A percentile compares a stretch with the other conserved stretches of the same genome.
phyloP scores from a whole-genome alignment of 2,329 filamentous ascomycete species.

The Aureobasidium lini region DNA sequence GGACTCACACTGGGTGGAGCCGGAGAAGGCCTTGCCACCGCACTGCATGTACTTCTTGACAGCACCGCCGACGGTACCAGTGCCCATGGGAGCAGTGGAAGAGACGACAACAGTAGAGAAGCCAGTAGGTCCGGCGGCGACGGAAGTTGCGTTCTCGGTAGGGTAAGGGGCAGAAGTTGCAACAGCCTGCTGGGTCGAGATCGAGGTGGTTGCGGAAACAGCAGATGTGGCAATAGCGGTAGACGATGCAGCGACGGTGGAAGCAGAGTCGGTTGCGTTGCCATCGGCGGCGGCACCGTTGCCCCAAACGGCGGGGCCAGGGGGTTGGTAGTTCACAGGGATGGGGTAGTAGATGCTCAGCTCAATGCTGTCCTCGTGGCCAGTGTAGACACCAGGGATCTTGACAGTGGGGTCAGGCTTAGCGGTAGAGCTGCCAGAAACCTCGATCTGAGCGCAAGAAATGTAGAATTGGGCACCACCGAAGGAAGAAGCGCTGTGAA shows the following conservation, averaged over 20 bases:
- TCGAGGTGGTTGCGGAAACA: slow-evolving; percentile 17
- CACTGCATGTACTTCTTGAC: slow-evolving; percentile 25
- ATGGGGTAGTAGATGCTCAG: slow-evolving; percentile 19
- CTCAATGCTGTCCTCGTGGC: slow-evolving; percentile 17
- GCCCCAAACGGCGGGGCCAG: slow-evolving; percentile 35
- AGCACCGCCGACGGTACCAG: neutral
- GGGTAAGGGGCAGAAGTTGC: neutral
- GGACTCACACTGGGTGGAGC: slow-evolving; percentile 27
- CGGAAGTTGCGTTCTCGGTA: neutral
- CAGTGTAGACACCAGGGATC: slow-evolving; percentile 18
- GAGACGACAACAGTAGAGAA: neutral
- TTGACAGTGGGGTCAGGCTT: slow-evolving; percentile 9
- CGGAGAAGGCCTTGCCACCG: slow-evolving; percentile 30
- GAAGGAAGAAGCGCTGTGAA: slow-evolving; percentile 45
- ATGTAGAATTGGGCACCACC: slow-evolving; percentile 37
- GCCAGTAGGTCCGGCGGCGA: neutral
- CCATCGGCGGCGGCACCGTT: neutral
- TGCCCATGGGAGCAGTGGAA: neutral
- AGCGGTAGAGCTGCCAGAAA: slow-evolving; percentile 14
- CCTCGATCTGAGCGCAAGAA: slow-evolving; percentile 25
- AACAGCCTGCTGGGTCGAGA: slow-evolving; percentile 4
- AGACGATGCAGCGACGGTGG: slow-evolving; percentile 14
- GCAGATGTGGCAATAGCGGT: slow-evolving; percentile 14
- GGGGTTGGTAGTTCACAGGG: slow-evolving; percentile 33
- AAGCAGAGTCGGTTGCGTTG: slow-evolving; percentile 16